phyloP scores from a whole-genome alignment of 305 asterid species.

The Andrographis paniculata region DNA sequence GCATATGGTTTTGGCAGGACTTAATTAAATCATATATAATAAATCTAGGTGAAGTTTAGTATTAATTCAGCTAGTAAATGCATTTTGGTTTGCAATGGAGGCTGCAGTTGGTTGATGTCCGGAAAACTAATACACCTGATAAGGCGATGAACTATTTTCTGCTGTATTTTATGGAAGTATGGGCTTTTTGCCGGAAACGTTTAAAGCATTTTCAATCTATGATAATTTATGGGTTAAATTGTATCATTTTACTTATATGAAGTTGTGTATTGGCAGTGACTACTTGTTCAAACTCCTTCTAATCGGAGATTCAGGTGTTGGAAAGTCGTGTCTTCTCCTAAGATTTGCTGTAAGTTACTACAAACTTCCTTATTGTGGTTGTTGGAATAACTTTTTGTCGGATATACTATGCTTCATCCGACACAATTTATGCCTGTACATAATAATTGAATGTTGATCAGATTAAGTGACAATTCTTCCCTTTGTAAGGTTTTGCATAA shows the following conservation, averaged over 20 bases:
- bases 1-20: constrained; percentile 8
- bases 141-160: too few relatives aligned
- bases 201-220: neutral
- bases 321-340: constrained; percentile 40
- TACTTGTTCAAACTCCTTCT: constrained; percentile 40
- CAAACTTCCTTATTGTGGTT: constrained; percentile 8
- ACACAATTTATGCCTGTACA: neutral
- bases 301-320: constrained; percentile 44
- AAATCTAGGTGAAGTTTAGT: neutral
- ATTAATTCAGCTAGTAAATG: too few relatives aligned
- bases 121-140: too few relatives aligned
- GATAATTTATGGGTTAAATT: constrained; percentile 1
- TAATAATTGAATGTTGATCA: neutral
- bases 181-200: neutral
- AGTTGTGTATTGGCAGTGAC: constrained; percentile 28
- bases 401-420: neutral
- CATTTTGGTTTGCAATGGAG: neutral
- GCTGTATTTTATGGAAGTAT: too few relatives aligned
- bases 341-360: constrained; percentile 36
- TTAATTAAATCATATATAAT: neutral
- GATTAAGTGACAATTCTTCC: neutral
- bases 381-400: neutral
- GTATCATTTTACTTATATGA: constrained; percentile 1
- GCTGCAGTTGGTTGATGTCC: too few relatives aligned
- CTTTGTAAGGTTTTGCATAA: neutral